Conservation (phyloP, 345 rosid genomes). For the Citrus sp. region DNA sequence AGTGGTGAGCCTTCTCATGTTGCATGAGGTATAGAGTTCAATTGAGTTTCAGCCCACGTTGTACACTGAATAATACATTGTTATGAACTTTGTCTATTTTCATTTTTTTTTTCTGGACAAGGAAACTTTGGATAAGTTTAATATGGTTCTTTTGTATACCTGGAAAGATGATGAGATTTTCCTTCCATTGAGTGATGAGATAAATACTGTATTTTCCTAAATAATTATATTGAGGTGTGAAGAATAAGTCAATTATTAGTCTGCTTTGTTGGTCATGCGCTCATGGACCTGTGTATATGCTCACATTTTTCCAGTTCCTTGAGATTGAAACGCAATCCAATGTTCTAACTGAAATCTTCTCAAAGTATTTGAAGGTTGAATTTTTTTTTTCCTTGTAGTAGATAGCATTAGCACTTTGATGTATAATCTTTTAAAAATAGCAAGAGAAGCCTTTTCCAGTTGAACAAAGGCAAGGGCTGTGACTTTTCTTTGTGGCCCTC, state of each 20-base stretch:
- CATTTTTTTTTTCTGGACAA: too few species aligned
- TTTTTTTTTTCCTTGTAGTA: not conserved
- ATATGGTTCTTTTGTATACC: not conserved
- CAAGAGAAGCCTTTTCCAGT: too few species aligned
- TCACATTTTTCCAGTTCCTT: not conserved
- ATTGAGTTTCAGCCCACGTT: not conserved
- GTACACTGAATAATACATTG: not conserved
- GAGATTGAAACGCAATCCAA: not conserved
- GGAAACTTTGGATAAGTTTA: not conserved
- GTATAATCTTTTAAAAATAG: too few species aligned
- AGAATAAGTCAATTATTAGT: not conserved
- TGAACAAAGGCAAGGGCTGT: too few species aligned
- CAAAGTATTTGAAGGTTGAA: not conserved
- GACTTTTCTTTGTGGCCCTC: too few species aligned
- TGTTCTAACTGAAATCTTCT: too few species aligned
- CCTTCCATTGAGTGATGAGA: not conserved
- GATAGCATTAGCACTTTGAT: not conserved
- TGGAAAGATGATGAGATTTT: not conserved
- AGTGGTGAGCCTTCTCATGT: not conserved
- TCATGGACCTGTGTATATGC: too few species aligned
- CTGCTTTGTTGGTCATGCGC: not conserved
- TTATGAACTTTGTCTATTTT: not conserved
- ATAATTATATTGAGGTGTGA: not conserved
- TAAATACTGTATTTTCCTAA: not conserved
- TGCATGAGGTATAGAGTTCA: not conserved